Percentiles rank a stretch among this genome's conserved stretches.
These are phyloP conservation scores for Herpotrichia juniperi DNA, from an alignment of 2,329 filamentous ascomycete genomes.

Conservation along the genomic window DNA sequence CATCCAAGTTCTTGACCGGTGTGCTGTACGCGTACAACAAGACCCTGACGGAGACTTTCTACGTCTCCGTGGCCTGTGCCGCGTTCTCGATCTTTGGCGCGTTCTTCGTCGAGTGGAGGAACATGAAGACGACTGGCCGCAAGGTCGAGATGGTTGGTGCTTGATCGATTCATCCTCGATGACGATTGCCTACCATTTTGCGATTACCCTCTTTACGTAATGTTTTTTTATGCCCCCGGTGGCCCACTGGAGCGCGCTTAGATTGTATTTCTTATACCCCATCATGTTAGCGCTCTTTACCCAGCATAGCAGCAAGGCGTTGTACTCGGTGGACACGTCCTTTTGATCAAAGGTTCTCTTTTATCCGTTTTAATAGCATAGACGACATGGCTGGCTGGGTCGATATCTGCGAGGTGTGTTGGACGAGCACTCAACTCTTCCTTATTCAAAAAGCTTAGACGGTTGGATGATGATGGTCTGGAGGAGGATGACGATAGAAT, in stretches of 20 bases:
- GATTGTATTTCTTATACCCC: background rate
- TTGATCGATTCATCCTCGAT: constrained; percentile 10
- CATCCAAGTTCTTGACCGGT: constrained; percentile 54
- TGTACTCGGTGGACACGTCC: too few relatives aligned
- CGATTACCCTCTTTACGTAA: background rate
- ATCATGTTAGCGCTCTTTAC: too few relatives aligned
- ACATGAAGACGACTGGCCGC: constrained; percentile 68
- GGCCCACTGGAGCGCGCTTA: background rate
- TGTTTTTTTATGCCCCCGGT: background rate
- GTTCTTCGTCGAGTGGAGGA: constrained; percentile 67
- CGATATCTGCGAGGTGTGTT: too few relatives aligned
- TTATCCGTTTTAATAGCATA: too few relatives aligned
- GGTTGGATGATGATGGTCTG: too few relatives aligned
- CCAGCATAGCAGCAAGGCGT: too few relatives aligned
- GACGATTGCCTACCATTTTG: background rate
- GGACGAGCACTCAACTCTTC: too few relatives aligned
- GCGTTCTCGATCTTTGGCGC: constrained; percentile 62
- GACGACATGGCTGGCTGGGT: too few relatives aligned
- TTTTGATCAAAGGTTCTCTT: too few relatives aligned
- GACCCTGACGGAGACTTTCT: constrained; percentile 64
- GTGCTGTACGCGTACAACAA: constrained; percentile 70
- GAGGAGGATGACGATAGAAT: too few relatives aligned
- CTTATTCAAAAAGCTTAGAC: too few relatives aligned
- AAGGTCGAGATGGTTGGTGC: constrained; percentile 48
- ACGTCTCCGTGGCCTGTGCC: constrained; percentile 63